A percentile compares a stretch with the other conserved stretches of the same genome.
These are phyloP conservation scores for Leccinum uliginosum DNA, from an alignment of 768 basidiomycete genomes.

Conservation along the genomic window DNA sequence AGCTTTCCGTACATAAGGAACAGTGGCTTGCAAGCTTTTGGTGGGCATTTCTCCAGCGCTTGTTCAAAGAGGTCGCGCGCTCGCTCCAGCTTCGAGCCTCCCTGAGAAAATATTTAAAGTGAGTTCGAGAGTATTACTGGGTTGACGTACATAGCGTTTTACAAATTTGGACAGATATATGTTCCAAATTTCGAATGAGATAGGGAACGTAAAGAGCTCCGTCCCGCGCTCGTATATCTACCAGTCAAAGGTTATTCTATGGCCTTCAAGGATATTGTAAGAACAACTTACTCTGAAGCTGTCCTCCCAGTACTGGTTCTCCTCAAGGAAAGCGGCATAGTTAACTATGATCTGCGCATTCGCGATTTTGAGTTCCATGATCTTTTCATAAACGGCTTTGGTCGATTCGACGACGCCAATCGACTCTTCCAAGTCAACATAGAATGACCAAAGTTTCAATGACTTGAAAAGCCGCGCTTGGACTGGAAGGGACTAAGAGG, in stretches of 20 bases:
- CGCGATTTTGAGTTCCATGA: conserved; percentile 92
- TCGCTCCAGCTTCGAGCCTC: conserved; percentile 90
- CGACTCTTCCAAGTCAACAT: conserved; percentile 95
- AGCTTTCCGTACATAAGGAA: conserved; percentile 96
- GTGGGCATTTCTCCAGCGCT: conserved; percentile 92
- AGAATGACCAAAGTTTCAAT: conserved; percentile 98
- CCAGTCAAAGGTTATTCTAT: conserved; percentile 7
- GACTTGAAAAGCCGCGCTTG: conserved; percentile 96
- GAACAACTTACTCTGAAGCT: conserved; percentile 84
- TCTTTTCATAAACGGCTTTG: conserved; percentile 93
- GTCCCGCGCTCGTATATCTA: conserved; percentile 96
- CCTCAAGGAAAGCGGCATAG: conserved; percentile 94
- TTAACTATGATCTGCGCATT: conserved; percentile 98
- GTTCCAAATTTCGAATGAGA: conserved; percentile 99
- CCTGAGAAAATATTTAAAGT: conserved; percentile 41
- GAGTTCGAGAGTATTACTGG: background rate
- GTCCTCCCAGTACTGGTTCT: conserved; percentile 97
- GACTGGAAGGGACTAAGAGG: conserved; percentile 64
- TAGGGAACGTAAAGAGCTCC: conserved; percentile 95
- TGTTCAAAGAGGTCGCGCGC: conserved; percentile 98
- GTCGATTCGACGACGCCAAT: conserved; percentile 91
- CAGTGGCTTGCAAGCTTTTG: conserved; percentile 90
- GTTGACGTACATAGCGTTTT: conserved; percentile 79
- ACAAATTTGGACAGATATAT: conserved; percentile 97
- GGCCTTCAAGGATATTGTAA: background rate